Conservation (phyloP, 139 green algal genomes). For the Auxenochlorella pyrenoidosa region DNA sequence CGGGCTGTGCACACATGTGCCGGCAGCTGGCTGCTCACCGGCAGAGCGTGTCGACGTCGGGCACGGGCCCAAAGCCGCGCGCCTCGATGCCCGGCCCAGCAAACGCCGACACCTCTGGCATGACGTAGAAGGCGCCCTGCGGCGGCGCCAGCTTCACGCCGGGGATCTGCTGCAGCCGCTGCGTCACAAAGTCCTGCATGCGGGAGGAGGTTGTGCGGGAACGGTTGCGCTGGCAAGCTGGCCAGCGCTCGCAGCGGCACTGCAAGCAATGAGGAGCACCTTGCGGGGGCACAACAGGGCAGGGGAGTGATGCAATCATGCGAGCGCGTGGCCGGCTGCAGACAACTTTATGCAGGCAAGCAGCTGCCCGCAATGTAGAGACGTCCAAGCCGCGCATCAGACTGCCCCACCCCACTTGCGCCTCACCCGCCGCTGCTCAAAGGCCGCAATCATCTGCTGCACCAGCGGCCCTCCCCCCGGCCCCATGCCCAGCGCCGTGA, state of each 20-base stretch:
- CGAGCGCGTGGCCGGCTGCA: no score
- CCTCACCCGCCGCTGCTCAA: constrained; percentile 68
- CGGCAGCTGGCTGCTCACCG: constrained; percentile 49
- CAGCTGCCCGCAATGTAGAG: not conserved
- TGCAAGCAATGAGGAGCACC: not conserved
- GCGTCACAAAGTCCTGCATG: constrained; percentile 75
- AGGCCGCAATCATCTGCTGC: constrained; percentile 86
- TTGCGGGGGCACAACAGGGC: not conserved
- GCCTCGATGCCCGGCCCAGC: constrained; percentile 69
- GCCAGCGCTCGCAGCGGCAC: no score
- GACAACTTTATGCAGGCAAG: no score
- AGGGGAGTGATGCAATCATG: not conserved
- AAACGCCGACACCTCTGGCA: constrained; percentile 89
- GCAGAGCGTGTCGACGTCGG: constrained; percentile 88
- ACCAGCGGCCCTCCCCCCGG: constrained; percentile 76
- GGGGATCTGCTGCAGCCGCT: constrained; percentile 74
- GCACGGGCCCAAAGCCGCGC: constrained; percentile 77
- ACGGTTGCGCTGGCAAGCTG: not conserved
- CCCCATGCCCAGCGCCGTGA: constrained; percentile 91
- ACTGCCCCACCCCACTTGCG: not conserved
- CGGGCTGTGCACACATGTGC: not conserved
- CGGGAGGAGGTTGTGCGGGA: not conserved
- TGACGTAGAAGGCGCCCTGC: constrained; percentile 95
- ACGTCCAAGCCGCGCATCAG: not conserved
- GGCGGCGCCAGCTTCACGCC: constrained; percentile 78